Evolutionary conservation across 2,329 filamentous ascomycete genomes (phyloP).

Genomic region (Aspergillus sojae): DNA sequence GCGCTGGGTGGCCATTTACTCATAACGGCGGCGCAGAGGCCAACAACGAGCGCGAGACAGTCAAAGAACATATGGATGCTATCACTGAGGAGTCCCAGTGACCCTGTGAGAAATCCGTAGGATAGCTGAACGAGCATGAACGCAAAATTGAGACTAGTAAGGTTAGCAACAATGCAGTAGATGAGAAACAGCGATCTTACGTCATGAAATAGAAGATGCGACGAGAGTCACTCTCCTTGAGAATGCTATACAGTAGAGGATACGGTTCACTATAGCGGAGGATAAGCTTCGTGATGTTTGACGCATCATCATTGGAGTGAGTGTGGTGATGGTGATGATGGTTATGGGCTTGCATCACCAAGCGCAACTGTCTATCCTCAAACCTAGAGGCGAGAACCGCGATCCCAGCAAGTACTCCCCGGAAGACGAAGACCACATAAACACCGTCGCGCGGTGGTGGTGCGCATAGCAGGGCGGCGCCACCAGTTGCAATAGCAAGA

Average conservation of each 20-base stretch:
- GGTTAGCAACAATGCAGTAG: slow-evolving; percentile 20
- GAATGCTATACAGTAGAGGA: slow-evolving; percentile 80
- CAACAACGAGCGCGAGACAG: slow-evolving; percentile 87
- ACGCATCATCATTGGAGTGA: slow-evolving; percentile 53
- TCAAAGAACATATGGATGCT: slow-evolving; percentile 99
- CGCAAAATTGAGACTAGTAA: slow-evolving; percentile 76
- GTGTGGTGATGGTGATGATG: slow-evolving; percentile 36
- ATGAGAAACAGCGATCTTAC: slow-evolving; percentile 52
- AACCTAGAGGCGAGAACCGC: slow-evolving; percentile 37
- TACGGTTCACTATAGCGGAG: slow-evolving; percentile 70
- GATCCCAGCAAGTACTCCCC: slow-evolving; percentile 29
- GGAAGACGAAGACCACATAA: slow-evolving; percentile 29
- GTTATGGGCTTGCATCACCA: slow-evolving; percentile 33
- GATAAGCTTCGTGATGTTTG: slow-evolving; percentile 71
- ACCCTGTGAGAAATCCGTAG: slow-evolving; percentile 92
- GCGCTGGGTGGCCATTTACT: slow-evolving; percentile 94
- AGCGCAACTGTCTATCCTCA: slow-evolving; percentile 34
- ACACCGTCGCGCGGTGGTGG: slow-evolving; percentile 31
- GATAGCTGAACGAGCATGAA: slow-evolving; percentile 96
- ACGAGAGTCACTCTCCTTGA: slow-evolving; percentile 88
- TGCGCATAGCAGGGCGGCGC: slow-evolving; percentile 33
- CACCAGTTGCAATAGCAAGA: slow-evolving; percentile 29
- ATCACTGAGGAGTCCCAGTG: slow-evolving; percentile 90
- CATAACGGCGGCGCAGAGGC: slow-evolving; percentile 87
- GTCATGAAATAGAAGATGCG: slow-evolving; percentile 97